A percentile compares a stretch with the other conserved stretches of the same genome.
Conservation (phyloP, 208 protist species). For the Leishmania major region DNA sequence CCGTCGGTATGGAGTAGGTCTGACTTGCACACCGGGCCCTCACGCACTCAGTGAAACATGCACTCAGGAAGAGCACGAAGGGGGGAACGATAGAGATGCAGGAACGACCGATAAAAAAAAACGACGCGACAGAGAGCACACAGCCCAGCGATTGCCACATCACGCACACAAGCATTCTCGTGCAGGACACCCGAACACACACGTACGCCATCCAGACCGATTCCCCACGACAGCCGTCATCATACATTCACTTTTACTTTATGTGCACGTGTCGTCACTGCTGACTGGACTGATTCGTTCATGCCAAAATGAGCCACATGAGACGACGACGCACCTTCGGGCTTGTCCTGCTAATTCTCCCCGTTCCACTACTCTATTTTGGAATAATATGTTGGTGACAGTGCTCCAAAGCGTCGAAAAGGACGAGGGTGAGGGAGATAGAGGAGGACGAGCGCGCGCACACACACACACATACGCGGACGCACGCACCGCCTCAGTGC, state of each 20-base stretch:
- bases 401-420: not conserved
- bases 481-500: too few relatives aligned
- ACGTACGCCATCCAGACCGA: not conserved
- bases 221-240: not conserved
- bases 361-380: not conserved
- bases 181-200: not conserved
- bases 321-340: not conserved
- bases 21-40: not conserved
- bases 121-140: not conserved
- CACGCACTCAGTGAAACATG: not conserved
- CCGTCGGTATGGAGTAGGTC: not conserved
- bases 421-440: not conserved
- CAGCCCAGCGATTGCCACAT: not conserved
- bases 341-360: not conserved
- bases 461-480: not conserved
- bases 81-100: constrained; percentile 3
- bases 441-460: not conserved
- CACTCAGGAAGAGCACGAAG: constrained; percentile 2
- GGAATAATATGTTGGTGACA: not conserved
- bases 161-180: not conserved
- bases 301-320: not conserved
- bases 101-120: not conserved
- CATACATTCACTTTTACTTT: not conserved
- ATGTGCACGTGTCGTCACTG: too few relatives aligned
- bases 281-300: not conserved